Evolutionary conservation across 2,329 filamentous ascomycete genomes (phyloP), one percentile per base, ranked within the genome.

Genomic region (Monosporascus sp.): DNA sequence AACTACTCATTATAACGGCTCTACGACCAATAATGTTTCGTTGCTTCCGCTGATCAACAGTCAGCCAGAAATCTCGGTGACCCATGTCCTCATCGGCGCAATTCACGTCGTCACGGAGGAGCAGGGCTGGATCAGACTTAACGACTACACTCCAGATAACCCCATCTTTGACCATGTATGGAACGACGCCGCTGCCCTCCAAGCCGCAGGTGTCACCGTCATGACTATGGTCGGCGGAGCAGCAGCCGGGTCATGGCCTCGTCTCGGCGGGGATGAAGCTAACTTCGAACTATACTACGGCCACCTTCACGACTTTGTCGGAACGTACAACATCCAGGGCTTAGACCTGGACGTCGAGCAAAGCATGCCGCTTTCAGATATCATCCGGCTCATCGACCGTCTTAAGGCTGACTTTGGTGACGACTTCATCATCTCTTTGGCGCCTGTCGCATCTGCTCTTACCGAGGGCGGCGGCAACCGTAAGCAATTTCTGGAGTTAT

Each of bases 221-320:
- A 78, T 96, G 67, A 90, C 84, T 52, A 94, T 97, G 89, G 77
- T 96, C 2, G 92, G 92, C 40, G 92, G 92, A 17, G 91, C 91
- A 2, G 91, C 90, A 0, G 79, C 81, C 55, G 92, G 91, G 11
- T 87, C 84, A 14, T 96, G 82, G 52, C 26, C 56, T 48, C 77
- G 78, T 0, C 79, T 85, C 3, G 82, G 87, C 63, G 82, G 83
- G 52, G 67, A 68, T 46, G 66, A 76, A 38, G 73, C 79, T 50
- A 73, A 77, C 24, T 95, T 95, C 64, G 88, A 95, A 70, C 69
- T 73, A 17, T 91, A 88, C 73, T 95, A 96, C 66, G 64, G 64
- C 0, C 89, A 88, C 3, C 73, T 96, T 20, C 77, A 82, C 31
- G 76, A 84, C 57, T 72, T 91, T 57, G 77, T 96, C 40, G 77